Base-by-base conservation (phyloP, 1,284 basidiomycete genomes). In the Cutaneotrichosporon curvatum region DNA sequence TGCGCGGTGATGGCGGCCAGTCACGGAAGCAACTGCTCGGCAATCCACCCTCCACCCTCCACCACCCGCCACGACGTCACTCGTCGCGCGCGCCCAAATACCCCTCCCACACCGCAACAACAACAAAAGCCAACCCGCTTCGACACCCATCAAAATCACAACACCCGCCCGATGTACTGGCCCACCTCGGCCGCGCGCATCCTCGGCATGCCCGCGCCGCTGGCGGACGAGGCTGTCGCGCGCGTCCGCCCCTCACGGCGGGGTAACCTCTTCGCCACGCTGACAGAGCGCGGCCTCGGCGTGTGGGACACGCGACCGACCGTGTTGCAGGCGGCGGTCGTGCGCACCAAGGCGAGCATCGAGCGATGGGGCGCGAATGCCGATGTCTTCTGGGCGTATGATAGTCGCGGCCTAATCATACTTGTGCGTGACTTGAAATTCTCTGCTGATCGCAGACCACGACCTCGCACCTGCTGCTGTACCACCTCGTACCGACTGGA, bases 241-340 rank as follows among this genome's bases (percentile, higher is more conserved):
- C 75, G 74, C 16, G 66, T 88, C 46, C 73, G 75, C 21, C 74
- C 81, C 4, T 87, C 81, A 61, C 79, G 82, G 25, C 78, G 81
- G 53, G 88, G 81, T 65, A 82, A 83, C 36, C 76, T 90, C 40
- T 90, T 91, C 65, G 85, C 82, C 56, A 77, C 81, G 8, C 72
- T 90, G 39, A 82, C 85, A 6, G 76, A 75, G 56, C 79, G 76
- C 59, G 78, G 79, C 4, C 67, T 92, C 28, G 76, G 82, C 2
- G 75, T 90, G 32, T 92, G 88, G 88, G 80, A 84, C 67, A 83
- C 87, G 50, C 77, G 87, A 67, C 89, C 89, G 1, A 81, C 84
- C 22, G 81, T 84, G 19, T 76, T 86, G 11, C 73, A 92, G 53
- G 81, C 86, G 14, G 78, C 82, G 55, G 75, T 90, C 18, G 77